Base-by-base conservation (phyloP, 2,329 filamentous ascomycete species). In the Nigrospora oryzae region DNA sequence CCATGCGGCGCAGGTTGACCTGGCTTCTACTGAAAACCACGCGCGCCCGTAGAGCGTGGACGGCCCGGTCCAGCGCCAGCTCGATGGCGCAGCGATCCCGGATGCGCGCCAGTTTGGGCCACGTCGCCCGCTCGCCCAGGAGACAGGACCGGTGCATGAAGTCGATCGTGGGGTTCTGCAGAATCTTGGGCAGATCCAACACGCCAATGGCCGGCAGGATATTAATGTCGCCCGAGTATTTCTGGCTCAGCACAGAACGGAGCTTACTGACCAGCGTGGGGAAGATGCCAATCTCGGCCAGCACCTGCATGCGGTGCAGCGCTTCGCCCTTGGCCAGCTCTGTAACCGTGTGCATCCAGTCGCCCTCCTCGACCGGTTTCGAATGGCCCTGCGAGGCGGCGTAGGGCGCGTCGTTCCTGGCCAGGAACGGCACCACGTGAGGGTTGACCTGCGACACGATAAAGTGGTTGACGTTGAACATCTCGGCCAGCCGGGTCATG, bases 401-500 rank as follows among this genome's bases (percentile, higher is more conserved):
- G 7, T 66, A 64, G 1, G 76, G 62, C 23, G 75, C 73, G 49
- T 89, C 85, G 46, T 94, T 86, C 52, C 83, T 86, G 14, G 79
- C 73, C 14, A 96, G 68, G 56, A 97, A 95, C 0, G 89, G 88
- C 0, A 94, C 80, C 10, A 96, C 87, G 56, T 97, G 91, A 0
- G 91, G 91, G 56, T 97, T 97, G 42, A 96, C 89, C 61, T 97
- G 91, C 0, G 89, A 95, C 15, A 96, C 91, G 53, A 97, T 96
- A 59, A 96, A 96, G 61, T 96, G 91, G 58, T 96, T 96, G 60
- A 96, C 90, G 58, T 96, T 95, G 71, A 96, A 95, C 85, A 96
- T 90, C 59, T 95, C 89, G 1, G 89, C 83, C 14, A 97, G 72
- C 2, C 88, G 80, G 16, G 84, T 89, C 81, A 95, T 95, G 2